Base-by-base conservation (phyloP, 2,329 filamentous ascomycete species). In the Colletotrichum sublineola region DNA sequence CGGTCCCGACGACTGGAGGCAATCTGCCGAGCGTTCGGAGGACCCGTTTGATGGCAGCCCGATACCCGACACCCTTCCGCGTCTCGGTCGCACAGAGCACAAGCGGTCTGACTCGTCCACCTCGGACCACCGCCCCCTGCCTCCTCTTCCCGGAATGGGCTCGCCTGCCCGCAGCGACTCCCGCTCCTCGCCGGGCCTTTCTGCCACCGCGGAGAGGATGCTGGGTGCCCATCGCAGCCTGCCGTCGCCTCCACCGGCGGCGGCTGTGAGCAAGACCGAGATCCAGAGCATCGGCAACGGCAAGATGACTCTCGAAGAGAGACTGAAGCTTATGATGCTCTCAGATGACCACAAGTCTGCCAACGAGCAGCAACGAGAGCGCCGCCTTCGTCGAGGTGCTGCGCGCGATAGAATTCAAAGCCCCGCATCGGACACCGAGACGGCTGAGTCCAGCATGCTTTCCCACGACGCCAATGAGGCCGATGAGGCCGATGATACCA, bases 1-100 rank as follows among this genome's bases (percentile, higher is more conserved):
- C n/a, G 90, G 97, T 31, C 96, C 96, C 0, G 96, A 98, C 78
- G 95, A 98, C 80, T 99, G 96, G 96, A 91, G 93, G 74, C 93
- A 95, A 9, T 76, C 82, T 65, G 77, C 79, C 56, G 73, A 66
- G 58, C 78, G 78, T 48, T 75, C 75, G 40, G 91, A 93, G 48
- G 90, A 94, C 76, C 89, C 91, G 1, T 96, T 93, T 77, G 91
- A 92, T 53, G 89, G 87, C 72, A 94, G 91, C 78, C 92, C 93
- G 1, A 90, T 89, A 84, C 90, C 91, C 8, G 89, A 90, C 56
- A 82, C 81, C 36, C 77, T 82, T 40, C 81, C 84, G 24, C 79
- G 76, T 4, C 75, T 83, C 7, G 82, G 85, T 36, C 88, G 88
- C 40, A 88, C 89, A 24, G 82, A 87, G 53, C 87, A 91, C 53